Conservation (phyloP, 1,284 basidiomycete genomes). For the Ceratobasidium theobromae region DNA sequence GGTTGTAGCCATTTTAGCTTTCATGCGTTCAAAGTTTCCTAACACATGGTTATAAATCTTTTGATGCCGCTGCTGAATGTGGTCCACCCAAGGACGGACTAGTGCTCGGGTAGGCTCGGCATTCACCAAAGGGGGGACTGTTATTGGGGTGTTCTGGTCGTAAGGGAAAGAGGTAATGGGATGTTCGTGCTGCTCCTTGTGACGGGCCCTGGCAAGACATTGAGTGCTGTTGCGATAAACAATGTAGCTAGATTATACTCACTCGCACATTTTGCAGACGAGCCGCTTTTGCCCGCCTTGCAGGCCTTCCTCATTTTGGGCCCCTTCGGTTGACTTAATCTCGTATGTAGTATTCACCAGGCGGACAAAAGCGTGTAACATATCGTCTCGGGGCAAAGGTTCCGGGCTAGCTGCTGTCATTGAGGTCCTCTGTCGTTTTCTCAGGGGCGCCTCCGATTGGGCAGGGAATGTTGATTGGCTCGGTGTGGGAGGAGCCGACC, state of each 20-base stretch:
- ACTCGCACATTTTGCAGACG: slow-evolving; percentile 16
- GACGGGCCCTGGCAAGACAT: neutral
- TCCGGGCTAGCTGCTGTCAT: neutral
- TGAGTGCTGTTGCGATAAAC: neutral
- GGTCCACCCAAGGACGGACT: slow-evolving; percentile 17
- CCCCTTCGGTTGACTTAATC: neutral
- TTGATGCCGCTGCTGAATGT: slow-evolving; percentile 13
- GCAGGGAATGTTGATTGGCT: neutral
- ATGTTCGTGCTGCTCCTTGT: slow-evolving; percentile 1
- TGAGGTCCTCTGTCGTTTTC: slow-evolving; percentile 6
- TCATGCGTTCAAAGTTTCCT: neutral
- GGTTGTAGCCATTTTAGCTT: neutral
- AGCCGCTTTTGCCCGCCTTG: neutral
- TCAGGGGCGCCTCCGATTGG: slow-evolving; percentile 1
- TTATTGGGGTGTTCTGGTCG: neutral
- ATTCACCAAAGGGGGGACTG: neutral
- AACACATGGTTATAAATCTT: slow-evolving; percentile 4
- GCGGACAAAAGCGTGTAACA: neutral
- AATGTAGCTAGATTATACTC: neutral
- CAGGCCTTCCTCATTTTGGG: neutral
- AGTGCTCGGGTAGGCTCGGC: slow-evolving; percentile 8
- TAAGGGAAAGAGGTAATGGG: slow-evolving; percentile 5
- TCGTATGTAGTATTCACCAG: slow-evolving; percentile 10
- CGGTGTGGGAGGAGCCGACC: too few relatives aligned
- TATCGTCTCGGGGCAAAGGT: slow-evolving; percentile 1